Percentiles rank a stretch among this genome's conserved stretches.
Evolutionary conservation across 768 basidiomycete genomes (phyloP).

Genomic region (Cubamyces lactineus): DNA sequence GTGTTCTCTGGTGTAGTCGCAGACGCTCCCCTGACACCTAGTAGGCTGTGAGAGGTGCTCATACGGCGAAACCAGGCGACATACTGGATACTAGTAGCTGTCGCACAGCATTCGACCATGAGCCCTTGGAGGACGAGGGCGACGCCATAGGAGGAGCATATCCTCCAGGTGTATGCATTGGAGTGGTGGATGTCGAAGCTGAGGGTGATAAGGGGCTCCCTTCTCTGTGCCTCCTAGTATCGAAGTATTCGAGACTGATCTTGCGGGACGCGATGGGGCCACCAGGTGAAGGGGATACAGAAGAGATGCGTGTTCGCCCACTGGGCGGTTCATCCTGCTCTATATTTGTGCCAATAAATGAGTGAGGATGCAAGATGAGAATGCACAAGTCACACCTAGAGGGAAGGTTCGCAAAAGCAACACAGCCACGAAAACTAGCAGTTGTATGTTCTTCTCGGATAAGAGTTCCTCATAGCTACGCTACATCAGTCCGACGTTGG

Average conservation of each 20-base stretch:
- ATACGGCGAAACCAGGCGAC: slow-evolving; percentile 20
- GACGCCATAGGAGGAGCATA: slow-evolving; percentile 51
- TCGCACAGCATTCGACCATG: slow-evolving; percentile 82
- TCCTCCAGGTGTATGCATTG: slow-evolving; percentile 33
- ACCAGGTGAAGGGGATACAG: slow-evolving; percentile 9
- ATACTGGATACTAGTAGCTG: slow-evolving; percentile 65
- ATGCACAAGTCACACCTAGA: slow-evolving; percentile 14
- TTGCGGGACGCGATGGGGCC: slow-evolving; percentile 24
- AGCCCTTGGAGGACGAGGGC: slow-evolving; percentile 65
- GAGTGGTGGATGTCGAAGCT: slow-evolving; percentile 46
- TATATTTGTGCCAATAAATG: not conserved
- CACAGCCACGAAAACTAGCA: slow-evolving; percentile 77
- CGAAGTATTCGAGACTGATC: slow-evolving; percentile 62
- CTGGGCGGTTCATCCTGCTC: slow-evolving; percentile 3
- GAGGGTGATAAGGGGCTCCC: slow-evolving; percentile 48
- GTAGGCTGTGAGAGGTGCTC: slow-evolving; percentile 26
- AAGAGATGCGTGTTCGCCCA: slow-evolving; percentile 7
- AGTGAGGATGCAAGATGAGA: too few relatives aligned
- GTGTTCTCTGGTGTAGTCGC: slow-evolving; percentile 11
- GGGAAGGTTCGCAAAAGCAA: slow-evolving; percentile 49
- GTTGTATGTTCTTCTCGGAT: slow-evolving; percentile 68
- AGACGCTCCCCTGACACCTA: slow-evolving; percentile 30
- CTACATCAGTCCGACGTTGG: slow-evolving; percentile 1
- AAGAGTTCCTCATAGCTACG: slow-evolving; percentile 48
- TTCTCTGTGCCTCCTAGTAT: slow-evolving; percentile 41